Evolutionary conservation across 805 yeast species (phyloP).

Genomic region (Pichia scutulata): DNA sequence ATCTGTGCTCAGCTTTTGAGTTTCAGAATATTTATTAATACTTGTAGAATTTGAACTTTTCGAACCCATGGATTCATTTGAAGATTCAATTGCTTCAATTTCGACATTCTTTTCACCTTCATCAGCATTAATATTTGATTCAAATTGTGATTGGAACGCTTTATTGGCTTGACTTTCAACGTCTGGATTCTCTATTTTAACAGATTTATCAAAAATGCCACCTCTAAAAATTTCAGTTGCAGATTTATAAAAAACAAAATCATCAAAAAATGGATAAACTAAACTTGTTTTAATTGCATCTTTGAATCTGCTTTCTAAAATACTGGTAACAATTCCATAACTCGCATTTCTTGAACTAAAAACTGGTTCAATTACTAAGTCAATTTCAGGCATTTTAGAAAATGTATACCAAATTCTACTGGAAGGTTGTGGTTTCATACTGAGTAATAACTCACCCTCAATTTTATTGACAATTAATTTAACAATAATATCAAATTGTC

Average conservation of each 20-base stretch:
- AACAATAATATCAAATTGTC: slow-evolving; percentile 67
- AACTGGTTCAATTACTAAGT: slow-evolving; percentile 79
- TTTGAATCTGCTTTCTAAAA: slow-evolving; percentile 67
- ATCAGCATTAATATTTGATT: neutral
- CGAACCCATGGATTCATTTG: slow-evolving; percentile 4
- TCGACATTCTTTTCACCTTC: neutral
- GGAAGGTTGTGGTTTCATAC: slow-evolving; percentile 85
- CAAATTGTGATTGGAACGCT: neutral
- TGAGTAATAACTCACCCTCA: slow-evolving; percentile 64
- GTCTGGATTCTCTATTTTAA: slow-evolving; percentile 12
- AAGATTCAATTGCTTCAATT: slow-evolving; percentile 1
- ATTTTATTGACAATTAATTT: slow-evolving; percentile 60
- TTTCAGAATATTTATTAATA: neutral
- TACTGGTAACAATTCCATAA: slow-evolving; percentile 70
- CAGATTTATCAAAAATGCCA: slow-evolving; percentile 75
- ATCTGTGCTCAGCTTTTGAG: neutral
- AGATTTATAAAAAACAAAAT: slow-evolving; percentile 63
- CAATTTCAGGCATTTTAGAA: slow-evolving; percentile 67
- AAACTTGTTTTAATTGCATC: slow-evolving; percentile 74
- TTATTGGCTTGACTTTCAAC: neutral
- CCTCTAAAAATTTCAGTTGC: slow-evolving; percentile 72
- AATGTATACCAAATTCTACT: slow-evolving; percentile 88
- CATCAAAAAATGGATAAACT: slow-evolving; percentile 88
- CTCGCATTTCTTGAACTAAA: slow-evolving; percentile 78
- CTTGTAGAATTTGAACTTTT: slow-evolving; percentile 6